Conservation (phyloP, 768 basidiomycete species). For the Lentinula lateritia region DNA sequence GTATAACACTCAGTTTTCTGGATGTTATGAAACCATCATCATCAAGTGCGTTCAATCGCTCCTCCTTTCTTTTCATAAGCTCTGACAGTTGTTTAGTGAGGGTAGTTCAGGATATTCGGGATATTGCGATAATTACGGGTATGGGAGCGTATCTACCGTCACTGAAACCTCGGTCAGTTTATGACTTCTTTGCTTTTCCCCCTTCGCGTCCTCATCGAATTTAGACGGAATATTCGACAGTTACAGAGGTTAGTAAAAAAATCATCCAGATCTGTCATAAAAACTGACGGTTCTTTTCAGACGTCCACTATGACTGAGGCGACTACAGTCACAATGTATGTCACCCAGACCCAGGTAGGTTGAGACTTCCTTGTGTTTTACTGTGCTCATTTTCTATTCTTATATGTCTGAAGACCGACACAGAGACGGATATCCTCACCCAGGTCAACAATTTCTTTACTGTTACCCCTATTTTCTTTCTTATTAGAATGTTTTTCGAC, state of each 20-base stretch:
- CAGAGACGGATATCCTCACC: conserved; percentile 13
- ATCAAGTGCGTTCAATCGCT: conserved; percentile 33
- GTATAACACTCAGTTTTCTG: conserved; percentile 33
- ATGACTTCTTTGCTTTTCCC: neutral
- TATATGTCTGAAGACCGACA: neutral
- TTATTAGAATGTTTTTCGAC: neutral
- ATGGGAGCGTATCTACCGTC: conserved; percentile 25
- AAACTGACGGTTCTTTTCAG: conserved; percentile 11
- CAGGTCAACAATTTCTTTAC: conserved; percentile 6
- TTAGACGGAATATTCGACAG: conserved; percentile 9
- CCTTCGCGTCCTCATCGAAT: neutral
- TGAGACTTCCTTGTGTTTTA: neutral
- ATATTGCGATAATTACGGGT: conserved; percentile 13
- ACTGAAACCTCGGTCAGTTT: conserved; percentile 16
- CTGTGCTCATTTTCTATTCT: conserved; percentile 11
- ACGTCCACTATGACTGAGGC: conserved; percentile 30
- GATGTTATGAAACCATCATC: conserved; percentile 63
- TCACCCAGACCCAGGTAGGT: conserved; percentile 36
- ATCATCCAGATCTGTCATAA: neutral
- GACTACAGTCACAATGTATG: conserved; percentile 34
- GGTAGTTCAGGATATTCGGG: conserved; percentile 16
- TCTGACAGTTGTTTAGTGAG: conserved; percentile 8
- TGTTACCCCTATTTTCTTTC: neutral
- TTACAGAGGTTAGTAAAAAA: conserved; percentile 9
- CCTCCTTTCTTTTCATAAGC: neutral